These are phyloP conservation scores for Leccinum obscurum DNA, from an alignment of 768 basidiomycete species.

Conservation along the genomic window DNA sequence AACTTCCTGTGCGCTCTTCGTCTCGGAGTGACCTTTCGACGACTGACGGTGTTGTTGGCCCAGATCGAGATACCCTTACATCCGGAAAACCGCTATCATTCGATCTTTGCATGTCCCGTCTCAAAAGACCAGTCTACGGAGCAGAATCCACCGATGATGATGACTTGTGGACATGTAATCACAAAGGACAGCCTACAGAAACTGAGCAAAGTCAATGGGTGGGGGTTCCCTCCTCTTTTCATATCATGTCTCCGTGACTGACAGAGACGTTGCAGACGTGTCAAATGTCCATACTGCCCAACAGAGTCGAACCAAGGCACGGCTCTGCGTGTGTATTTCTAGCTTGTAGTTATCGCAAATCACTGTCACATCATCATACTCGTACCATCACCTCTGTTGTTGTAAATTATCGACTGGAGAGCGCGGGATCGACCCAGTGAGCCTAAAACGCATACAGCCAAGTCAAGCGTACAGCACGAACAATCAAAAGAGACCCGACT, in stretches of 20 bases:
- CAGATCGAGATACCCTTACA: constrained; percentile 94
- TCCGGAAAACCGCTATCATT: constrained; percentile 89
- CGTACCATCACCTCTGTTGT: neutral
- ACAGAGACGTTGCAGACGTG: constrained; percentile 52
- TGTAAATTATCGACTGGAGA: neutral
- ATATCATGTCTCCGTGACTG: neutral
- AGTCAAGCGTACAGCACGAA: neutral
- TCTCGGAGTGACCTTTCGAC: neutral
- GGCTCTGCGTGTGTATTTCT: constrained; percentile 71
- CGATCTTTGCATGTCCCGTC: constrained; percentile 96
- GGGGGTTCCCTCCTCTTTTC: constrained; percentile 41
- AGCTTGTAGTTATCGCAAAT: constrained; percentile 9
- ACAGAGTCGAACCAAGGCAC: constrained; percentile 60
- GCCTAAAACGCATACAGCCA: constrained; percentile 17
- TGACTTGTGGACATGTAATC: constrained; percentile 94
- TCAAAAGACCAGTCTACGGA: constrained; percentile 97
- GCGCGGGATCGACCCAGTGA: constrained; percentile 28
- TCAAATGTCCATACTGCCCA: constrained; percentile 98
- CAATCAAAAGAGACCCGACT: constrained; percentile 18
- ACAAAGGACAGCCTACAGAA: constrained; percentile 89
- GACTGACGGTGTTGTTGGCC: constrained; percentile 4
- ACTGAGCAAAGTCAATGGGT: constrained; percentile 82
- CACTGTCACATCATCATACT: neutral
- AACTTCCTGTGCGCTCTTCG: constrained; percentile 67
- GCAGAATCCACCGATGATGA: constrained; percentile 96